Conservation (phyloP, 129 eudicot species). For the Arctium minus region DNA sequence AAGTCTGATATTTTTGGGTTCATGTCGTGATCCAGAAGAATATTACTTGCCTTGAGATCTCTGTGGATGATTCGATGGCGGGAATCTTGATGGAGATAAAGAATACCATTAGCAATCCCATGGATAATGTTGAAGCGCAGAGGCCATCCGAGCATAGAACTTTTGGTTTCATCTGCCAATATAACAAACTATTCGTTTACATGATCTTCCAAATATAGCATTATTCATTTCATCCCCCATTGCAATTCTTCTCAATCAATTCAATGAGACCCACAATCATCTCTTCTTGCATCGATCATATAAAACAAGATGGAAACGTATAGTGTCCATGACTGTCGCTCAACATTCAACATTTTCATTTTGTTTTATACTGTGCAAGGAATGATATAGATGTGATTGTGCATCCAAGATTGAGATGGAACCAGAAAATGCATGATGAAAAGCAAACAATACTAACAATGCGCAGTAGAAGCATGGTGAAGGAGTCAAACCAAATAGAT, state of each 20-base stretch:
- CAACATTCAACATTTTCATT: not conserved
- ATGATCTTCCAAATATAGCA: not conserved
- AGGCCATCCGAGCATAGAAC: no score
- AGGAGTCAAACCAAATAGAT: not conserved
- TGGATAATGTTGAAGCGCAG: no score
- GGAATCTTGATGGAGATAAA: no score
- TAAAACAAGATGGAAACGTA: not conserved
- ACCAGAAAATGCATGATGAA: not conserved
- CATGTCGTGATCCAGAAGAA: not conserved
- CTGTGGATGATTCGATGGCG: no score
- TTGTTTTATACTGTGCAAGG: not conserved
- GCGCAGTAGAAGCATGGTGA: not conserved
- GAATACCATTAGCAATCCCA: no score
- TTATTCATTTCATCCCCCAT: not conserved
- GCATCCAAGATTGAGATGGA: not conserved
- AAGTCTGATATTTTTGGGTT: conserved; percentile 35
- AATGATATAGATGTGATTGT: not conserved
- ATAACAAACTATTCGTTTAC: not conserved
- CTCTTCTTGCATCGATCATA: not conserved
- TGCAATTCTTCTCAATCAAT: not conserved
- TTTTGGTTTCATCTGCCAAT: no score
- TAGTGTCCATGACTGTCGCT: not conserved
- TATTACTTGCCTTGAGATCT: conserved; percentile 35
- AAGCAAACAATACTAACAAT: not conserved
- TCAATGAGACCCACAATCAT: not conserved